phyloP scores from a whole-genome alignment of 2,329 filamentous ascomycete species.

The Nothopassalora personata region DNA sequence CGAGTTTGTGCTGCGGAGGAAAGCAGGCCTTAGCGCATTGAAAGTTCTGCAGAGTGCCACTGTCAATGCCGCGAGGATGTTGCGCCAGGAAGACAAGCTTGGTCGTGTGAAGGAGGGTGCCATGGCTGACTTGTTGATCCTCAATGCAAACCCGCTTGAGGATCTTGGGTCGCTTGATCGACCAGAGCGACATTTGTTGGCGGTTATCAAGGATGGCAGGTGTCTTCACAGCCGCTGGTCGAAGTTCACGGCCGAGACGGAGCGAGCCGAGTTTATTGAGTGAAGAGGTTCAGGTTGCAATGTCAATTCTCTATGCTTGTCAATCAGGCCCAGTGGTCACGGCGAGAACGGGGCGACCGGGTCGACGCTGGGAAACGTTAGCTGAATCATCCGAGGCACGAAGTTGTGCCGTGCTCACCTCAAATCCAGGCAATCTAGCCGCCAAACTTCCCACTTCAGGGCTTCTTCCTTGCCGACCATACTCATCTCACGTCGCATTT shows the following conservation, averaged over 20 bases:
- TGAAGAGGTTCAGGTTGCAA: neutral
- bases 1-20: conserved; percentile 45
- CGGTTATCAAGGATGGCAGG: conserved; percentile 52
- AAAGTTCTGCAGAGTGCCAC: conserved; percentile 50
- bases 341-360: conserved; percentile 16
- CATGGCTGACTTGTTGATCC: conserved; percentile 50
- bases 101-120: conserved; percentile 50
- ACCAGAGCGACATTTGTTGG: conserved; percentile 45
- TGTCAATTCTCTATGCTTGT: neutral
- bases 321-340: conserved; percentile 1
- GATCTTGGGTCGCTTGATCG: conserved; percentile 49
- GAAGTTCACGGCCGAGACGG: conserved; percentile 22
- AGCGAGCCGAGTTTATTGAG: conserved; percentile 14
- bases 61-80: conserved; percentile 48
- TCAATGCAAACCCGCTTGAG: conserved; percentile 52
- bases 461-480: conserved; percentile 34
- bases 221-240: conserved; percentile 37
- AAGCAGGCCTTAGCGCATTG: conserved; percentile 39
- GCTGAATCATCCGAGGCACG: neutral
- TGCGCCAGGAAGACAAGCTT: conserved; percentile 43
- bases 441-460: conserved; percentile 42
- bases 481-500: conserved; percentile 28
- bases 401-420: neutral
- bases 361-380: conserved; percentile 12
- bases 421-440: conserved; percentile 36